Percentiles rank a stretch among this genome's conserved stretches.
Evolutionary conservation across 805 yeast species (phyloP).

Genomic region (Isabelozyma pseudorhagii): DNA sequence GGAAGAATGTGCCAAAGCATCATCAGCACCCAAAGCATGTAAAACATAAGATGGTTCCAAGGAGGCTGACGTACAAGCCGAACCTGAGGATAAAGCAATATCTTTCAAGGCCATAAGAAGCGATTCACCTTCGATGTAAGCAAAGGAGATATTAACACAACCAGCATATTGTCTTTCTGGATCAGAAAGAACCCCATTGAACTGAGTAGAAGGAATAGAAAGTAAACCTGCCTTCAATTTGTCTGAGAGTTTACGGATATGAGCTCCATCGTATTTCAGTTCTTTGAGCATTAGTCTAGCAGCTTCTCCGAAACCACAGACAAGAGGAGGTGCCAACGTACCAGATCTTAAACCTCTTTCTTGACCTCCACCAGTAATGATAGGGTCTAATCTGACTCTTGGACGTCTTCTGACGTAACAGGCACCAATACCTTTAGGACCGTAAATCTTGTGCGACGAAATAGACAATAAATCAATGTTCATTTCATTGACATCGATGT

Average conservation of each 20-base stretch:
- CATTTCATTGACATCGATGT: constrained; percentile 87
- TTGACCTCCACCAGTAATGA: constrained; percentile 97
- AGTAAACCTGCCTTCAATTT: constrained; percentile 72
- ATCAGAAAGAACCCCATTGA: constrained; percentile 77
- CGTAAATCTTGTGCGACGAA: constrained; percentile 94
- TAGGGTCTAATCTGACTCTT: constrained; percentile 92
- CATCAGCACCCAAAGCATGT: constrained; percentile 96
- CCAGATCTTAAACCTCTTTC: constrained; percentile 98
- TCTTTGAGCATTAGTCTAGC: constrained; percentile 79
- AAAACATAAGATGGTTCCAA: constrained; percentile 95
- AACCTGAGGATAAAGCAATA: constrained; percentile 92
- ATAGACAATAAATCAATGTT: constrained; percentile 92
- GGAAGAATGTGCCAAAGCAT: constrained; percentile 97
- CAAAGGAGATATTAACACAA: constrained; percentile 94
- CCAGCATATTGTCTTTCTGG: constrained; percentile 63
- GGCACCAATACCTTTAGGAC: constrained; percentile 98
- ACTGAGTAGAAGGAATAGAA: constrained; percentile 80
- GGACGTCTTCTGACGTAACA: constrained; percentile 95
- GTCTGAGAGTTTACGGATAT: constrained; percentile 68
- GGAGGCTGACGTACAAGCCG: constrained; percentile 98
- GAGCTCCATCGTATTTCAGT: constrained; percentile 65
- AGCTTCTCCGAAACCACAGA: constrained; percentile 97
- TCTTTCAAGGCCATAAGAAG: constrained; percentile 96
- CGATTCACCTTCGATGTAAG: constrained; percentile 97
- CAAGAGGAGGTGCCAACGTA: constrained; percentile 93